Conservation (phyloP, 2,329 filamentous ascomycete species). For the Colletotrichum horii region DNA sequence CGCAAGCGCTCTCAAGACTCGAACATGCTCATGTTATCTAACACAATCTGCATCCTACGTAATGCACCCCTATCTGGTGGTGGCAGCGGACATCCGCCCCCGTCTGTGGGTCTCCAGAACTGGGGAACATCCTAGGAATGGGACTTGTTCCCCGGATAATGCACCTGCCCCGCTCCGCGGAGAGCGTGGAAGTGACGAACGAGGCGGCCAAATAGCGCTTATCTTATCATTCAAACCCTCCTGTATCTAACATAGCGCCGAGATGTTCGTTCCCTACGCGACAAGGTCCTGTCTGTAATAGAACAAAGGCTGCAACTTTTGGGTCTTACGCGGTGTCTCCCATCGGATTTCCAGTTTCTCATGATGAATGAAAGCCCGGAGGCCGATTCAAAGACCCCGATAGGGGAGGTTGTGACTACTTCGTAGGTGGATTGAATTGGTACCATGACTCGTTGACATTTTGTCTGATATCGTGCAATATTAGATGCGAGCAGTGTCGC, state of each 20-base stretch:
- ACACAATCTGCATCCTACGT: background rate
- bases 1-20: background rate
- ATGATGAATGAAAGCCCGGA: background rate
- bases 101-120: background rate
- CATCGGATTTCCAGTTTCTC: background rate
- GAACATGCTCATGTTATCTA: background rate
- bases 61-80: background rate
- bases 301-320: background rate
- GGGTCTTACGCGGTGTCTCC: background rate
- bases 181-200: background rate
- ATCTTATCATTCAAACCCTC: background rate
- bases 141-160: background rate
- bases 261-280: background rate
- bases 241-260: background rate
- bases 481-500: constrained; percentile 48
- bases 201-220: background rate
- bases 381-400: background rate
- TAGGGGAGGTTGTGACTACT: background rate
- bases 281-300: background rate
- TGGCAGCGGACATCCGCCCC: background rate
- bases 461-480: background rate
- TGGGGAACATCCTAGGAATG: background rate
- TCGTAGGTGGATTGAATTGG: background rate
- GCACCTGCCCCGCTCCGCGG: background rate
- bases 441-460: background rate